Conservation (phyloP, 805 yeast genomes). For the Starmerella vaccinii region DNA sequence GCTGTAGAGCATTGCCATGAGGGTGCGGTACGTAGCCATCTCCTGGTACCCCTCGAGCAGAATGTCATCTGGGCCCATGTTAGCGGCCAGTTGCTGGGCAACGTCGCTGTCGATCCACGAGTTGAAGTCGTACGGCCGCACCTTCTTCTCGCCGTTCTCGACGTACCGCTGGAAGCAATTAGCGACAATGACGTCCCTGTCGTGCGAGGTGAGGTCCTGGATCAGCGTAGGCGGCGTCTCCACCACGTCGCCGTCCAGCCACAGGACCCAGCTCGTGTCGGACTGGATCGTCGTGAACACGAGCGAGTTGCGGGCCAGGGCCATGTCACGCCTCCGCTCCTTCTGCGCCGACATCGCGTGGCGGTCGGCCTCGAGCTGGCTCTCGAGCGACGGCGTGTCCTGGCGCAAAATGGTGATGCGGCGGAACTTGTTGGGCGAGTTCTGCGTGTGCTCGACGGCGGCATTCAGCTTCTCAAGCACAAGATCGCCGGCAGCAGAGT, state of each 20-base stretch:
- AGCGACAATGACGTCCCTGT: constrained; percentile 81
- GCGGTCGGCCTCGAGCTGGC: constrained; percentile 76
- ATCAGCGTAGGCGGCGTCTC: constrained; percentile 77
- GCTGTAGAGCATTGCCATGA: constrained; percentile 84
- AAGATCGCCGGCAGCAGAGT: constrained; percentile 67
- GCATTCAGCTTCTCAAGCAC: constrained; percentile 63
- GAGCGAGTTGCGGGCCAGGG: constrained; percentile 84
- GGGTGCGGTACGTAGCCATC: constrained; percentile 83
- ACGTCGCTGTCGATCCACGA: constrained; percentile 73
- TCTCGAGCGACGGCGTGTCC: constrained; percentile 61
- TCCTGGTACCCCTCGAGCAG: constrained; percentile 91
- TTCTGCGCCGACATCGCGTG: constrained; percentile 83
- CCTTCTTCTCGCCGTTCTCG: constrained; percentile 47
- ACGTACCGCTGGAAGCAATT: constrained; percentile 81
- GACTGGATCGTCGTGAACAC: constrained; percentile 83
- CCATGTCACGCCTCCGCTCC: constrained; percentile 82
- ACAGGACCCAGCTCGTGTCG: constrained; percentile 84
- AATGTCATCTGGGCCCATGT: constrained; percentile 77
- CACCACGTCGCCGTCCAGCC: constrained; percentile 92
- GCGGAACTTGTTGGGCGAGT: constrained; percentile 54
- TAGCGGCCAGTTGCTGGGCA: constrained; percentile 63
- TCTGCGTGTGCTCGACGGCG: constrained; percentile 63
- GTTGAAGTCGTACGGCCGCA: constrained; percentile 89
- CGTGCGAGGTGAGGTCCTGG: constrained; percentile 77
- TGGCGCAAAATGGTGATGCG: constrained; percentile 85